Conservation (phyloP, 2,329 filamentous ascomycete genomes). For the Diaporthe vexans region DNA sequence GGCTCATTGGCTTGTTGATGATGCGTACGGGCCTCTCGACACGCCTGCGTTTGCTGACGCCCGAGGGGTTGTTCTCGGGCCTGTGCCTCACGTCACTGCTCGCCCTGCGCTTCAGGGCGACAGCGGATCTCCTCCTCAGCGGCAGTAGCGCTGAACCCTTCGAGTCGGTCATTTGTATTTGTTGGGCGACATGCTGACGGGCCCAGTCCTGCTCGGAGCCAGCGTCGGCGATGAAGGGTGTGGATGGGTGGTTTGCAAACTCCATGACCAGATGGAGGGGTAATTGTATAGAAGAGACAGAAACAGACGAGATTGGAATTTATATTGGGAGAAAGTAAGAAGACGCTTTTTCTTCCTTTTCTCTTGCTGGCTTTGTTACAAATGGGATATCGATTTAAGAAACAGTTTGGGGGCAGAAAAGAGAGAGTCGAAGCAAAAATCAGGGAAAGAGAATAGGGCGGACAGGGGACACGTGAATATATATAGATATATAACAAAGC, state of each 20-base stretch:
- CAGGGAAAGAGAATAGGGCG: background rate
- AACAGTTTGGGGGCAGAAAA: background rate
- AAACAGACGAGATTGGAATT: background rate
- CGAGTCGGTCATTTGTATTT: constrained; percentile 26
- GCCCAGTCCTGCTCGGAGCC: constrained; percentile 38
- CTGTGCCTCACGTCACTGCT: constrained; percentile 20
- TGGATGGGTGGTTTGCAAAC: constrained; percentile 34
- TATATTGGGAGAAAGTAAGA: background rate
- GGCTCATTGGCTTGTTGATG: constrained; percentile 26
- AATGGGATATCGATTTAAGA: constrained; percentile 11
- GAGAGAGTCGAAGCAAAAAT: background rate
- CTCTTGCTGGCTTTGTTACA: background rate
- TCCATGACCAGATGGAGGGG: constrained; percentile 37
- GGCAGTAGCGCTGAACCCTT: constrained; percentile 31
- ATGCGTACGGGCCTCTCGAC: constrained; percentile 27
- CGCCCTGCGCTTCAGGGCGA: constrained; percentile 34
- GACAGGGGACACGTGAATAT: constrained; percentile 19
- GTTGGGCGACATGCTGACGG: constrained; percentile 37
- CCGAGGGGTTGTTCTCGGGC: constrained; percentile 6
- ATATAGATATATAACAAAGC: constrained; percentile 20
- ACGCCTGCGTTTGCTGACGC: constrained; percentile 23
- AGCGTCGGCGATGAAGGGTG: constrained; percentile 37
- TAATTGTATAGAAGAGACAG: background rate
- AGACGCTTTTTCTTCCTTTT: background rate
- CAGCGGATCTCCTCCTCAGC: constrained; percentile 31